phyloP scores from a whole-genome alignment of 2,329 filamentous ascomycete genomes.

The Phialemoniopsis sp. region DNA sequence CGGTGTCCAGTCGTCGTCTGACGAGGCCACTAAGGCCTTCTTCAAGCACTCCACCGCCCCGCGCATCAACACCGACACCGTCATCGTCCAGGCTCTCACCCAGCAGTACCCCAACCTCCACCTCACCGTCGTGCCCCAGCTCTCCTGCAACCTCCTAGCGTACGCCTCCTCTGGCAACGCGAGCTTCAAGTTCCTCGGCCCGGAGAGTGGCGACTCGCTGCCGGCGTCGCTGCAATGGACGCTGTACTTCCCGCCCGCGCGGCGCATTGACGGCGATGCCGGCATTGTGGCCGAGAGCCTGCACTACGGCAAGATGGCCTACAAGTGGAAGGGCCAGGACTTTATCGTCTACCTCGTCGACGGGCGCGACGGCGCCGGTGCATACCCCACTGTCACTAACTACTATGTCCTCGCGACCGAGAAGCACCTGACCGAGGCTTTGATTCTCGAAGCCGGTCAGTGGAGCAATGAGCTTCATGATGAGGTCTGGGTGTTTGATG shows the following conservation, averaged over 20 bases:
- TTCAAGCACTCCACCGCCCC: constrained; percentile 34
- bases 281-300: constrained; percentile 26
- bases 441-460: constrained; percentile 49
- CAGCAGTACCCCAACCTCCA: constrained; percentile 37
- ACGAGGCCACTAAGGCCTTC: constrained; percentile 14
- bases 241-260: constrained; percentile 30
- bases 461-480: constrained; percentile 56
- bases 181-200: constrained; percentile 19
- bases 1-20: background rate
- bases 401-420: constrained; percentile 31
- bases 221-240: constrained; percentile 32
- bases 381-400: constrained; percentile 24
- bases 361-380: constrained; percentile 29
- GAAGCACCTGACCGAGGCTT: constrained; percentile 32
- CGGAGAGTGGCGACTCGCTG: constrained; percentile 17
- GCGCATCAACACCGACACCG: constrained; percentile 34
- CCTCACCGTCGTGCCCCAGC: constrained; percentile 29
- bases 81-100: constrained; percentile 33
- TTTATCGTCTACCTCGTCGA: constrained; percentile 39
- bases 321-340: constrained; percentile 33
- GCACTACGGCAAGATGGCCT: constrained; percentile 36
- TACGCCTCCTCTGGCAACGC: constrained; percentile 37
- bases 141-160: constrained; percentile 29
- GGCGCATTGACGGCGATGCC: constrained; percentile 31
- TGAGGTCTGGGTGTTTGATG: constrained; percentile 64